A percentile compares a stretch with the other conserved stretches of the same genome.
Conservation (phyloP, 352 stramenopile species). For the Phytophthora aleatoria region DNA sequence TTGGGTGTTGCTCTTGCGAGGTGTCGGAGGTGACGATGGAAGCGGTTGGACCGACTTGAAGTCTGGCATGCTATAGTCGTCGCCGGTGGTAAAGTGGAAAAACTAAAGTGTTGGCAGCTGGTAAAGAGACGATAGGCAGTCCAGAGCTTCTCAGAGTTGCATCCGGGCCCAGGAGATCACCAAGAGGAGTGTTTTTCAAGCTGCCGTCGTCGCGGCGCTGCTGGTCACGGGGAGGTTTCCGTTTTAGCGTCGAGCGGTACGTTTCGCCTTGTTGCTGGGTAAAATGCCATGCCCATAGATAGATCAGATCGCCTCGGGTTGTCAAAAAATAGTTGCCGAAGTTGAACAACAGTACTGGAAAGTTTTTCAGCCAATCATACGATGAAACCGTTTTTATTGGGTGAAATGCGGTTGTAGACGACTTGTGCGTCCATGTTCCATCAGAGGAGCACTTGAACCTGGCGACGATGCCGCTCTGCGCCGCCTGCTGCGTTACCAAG, state of each 20-base stretch:
- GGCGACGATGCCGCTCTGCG: conserved; percentile 68
- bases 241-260: conserved; percentile 25
- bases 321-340: conserved; percentile 19
- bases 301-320: not conserved
- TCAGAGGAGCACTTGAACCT: conserved; percentile 19
- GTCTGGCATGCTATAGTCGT: conserved; percentile 34
- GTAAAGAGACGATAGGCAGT: not conserved
- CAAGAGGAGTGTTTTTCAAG: not conserved
- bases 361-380: conserved; percentile 22
- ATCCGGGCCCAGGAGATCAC: conserved; percentile 13
- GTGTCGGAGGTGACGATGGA: conserved; percentile 27
- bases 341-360: conserved; percentile 3
- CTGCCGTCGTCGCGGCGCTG: conserved; percentile 3
- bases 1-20: conserved; percentile 25
- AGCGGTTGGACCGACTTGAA: conserved; percentile 55
- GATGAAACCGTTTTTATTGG: conserved; percentile 12
- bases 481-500: conserved; percentile 70
- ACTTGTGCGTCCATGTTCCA: conserved; percentile 3
- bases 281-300: not conserved
- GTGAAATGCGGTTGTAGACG: conserved; percentile 30
- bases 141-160: conserved; percentile 11
- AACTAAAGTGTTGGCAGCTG: not conserved
- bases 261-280: conserved; percentile 12
- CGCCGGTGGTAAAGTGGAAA: not conserved
- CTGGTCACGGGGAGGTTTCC: conserved; percentile 19